Evolutionary conservation across 208 protist genomes (phyloP).

Genomic region (Leishmania tropica): DNA sequence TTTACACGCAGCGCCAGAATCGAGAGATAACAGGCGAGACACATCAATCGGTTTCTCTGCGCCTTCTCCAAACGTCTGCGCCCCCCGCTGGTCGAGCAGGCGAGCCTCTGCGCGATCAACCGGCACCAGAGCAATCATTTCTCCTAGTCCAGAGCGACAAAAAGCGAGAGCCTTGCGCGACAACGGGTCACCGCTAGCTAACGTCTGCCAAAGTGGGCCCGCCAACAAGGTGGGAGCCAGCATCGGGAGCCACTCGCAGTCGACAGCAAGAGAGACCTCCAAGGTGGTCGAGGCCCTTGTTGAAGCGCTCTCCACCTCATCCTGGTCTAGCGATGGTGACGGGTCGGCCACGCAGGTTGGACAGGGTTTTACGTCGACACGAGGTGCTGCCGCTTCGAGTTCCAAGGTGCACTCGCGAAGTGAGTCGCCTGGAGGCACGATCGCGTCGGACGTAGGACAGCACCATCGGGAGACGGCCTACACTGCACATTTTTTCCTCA

Average conservation of each 20-base stretch:
- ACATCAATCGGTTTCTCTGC: neutral
- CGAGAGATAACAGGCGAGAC: neutral
- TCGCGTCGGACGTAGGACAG: neutral
- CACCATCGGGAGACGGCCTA: neutral
- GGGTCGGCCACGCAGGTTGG: neutral
- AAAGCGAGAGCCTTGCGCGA: neutral
- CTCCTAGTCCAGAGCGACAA: conserved; percentile 10
- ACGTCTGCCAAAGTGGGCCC: neutral
- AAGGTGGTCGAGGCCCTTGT: conserved; percentile 40
- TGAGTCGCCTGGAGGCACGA: neutral
- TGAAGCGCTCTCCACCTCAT: conserved; percentile 69
- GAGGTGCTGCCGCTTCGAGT: neutral
- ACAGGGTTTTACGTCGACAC: neutral
- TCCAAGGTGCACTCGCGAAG: neutral
- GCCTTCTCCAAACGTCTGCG: neutral
- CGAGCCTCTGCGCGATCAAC: neutral
- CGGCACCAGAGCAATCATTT: neutral
- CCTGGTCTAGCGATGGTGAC: conserved; percentile 46
- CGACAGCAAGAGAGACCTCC: neutral
- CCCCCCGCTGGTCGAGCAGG: neutral
- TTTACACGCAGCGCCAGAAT: conserved; percentile 13
- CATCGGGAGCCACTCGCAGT: neutral
- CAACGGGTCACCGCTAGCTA: neutral
- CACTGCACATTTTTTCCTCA: conserved; percentile 15
- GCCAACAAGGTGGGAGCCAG: neutral